Evolutionary conservation across 768 basidiomycete species (phyloP).

Genomic region (Lentinus brumalis): DNA sequence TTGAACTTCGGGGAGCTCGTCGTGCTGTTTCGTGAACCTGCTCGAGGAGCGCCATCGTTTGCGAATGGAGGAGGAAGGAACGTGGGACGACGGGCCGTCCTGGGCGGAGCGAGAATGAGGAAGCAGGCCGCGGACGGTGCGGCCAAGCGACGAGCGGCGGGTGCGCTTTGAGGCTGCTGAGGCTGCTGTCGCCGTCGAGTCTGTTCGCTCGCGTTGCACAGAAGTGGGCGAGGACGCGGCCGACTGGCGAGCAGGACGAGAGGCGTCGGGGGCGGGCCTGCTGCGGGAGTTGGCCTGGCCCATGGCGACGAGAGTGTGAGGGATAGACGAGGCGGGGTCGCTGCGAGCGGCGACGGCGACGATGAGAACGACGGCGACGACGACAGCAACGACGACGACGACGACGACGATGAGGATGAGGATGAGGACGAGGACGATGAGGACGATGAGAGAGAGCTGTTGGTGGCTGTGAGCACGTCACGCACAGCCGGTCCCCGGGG

Average conservation of each 20-base stretch:
- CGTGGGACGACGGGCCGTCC: slow-evolving; percentile 1
- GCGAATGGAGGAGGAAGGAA: slow-evolving; percentile 15
- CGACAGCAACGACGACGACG: not conserved
- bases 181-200: not conserved
- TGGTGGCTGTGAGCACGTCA: no score
- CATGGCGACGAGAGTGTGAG: slow-evolving; percentile 24
- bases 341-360: not conserved
- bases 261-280: slow-evolving; percentile 13
- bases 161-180: slow-evolving; percentile 16
- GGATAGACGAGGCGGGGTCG: not conserved
- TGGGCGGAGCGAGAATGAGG: slow-evolving; percentile 18
- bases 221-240: not conserved
- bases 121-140: slow-evolving; percentile 24
- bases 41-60: slow-evolving; percentile 34
- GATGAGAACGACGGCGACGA: not conserved
- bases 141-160: slow-evolving; percentile 24
- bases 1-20: slow-evolving; percentile 19
- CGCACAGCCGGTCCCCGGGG: no score
- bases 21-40: slow-evolving; percentile 36
- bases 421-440: not conserved
- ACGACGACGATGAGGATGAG: not conserved
- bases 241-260: not conserved
- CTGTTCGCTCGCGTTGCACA: slow-evolving; percentile 5
- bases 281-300: slow-evolving; percentile 29
- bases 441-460: not conserved